phyloP scores from a whole-genome alignment of 108 stramenopile genomes.

The Nitzschia palea region DNA sequence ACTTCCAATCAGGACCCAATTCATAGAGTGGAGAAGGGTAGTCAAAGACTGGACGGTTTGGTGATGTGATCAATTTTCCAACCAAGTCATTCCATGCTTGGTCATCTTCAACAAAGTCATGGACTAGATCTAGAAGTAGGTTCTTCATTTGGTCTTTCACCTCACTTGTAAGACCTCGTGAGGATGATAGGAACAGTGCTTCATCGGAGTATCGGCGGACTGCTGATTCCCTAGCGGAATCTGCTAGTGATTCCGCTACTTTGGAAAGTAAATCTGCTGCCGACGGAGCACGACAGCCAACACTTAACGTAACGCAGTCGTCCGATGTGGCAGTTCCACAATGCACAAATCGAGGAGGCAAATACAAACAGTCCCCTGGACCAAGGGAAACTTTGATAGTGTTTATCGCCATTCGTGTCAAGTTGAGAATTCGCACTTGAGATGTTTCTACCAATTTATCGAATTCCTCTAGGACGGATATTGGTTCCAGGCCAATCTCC shows the following conservation, averaged over 20 bases:
- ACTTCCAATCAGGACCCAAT: conserved; percentile 21
- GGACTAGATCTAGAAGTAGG: conserved; percentile 57
- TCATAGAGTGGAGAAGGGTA: conserved; percentile 52
- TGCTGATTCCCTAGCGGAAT: conserved; percentile 31
- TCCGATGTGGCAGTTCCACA: conserved; percentile 75
- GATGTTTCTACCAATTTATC: conserved; percentile 61
- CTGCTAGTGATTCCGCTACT: conserved; percentile 55
- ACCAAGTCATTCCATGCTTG: conserved; percentile 68
- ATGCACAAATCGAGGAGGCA: conserved; percentile 91
- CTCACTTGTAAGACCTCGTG: neutral
- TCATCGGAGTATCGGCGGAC: conserved; percentile 48
- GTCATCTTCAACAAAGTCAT: conserved; percentile 54
- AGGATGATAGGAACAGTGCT: conserved; percentile 20
- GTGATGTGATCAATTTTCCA: conserved; percentile 66
- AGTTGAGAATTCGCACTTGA: conserved; percentile 70
- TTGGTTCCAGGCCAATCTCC: conserved; percentile 54
- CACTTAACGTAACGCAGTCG: conserved; percentile 80
- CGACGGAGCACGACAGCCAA: conserved; percentile 86
- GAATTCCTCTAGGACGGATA: conserved; percentile 56
- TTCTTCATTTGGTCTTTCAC: conserved; percentile 59
- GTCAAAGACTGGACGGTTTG: conserved; percentile 38
- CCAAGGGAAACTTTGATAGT: conserved; percentile 37
- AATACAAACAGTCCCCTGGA: conserved; percentile 89
- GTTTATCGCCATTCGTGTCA: conserved; percentile 3
- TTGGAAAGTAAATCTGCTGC: conserved; percentile 68